Conservation (phyloP, 768 basidiomycete species). For the Aureoboletus auriporus region DNA sequence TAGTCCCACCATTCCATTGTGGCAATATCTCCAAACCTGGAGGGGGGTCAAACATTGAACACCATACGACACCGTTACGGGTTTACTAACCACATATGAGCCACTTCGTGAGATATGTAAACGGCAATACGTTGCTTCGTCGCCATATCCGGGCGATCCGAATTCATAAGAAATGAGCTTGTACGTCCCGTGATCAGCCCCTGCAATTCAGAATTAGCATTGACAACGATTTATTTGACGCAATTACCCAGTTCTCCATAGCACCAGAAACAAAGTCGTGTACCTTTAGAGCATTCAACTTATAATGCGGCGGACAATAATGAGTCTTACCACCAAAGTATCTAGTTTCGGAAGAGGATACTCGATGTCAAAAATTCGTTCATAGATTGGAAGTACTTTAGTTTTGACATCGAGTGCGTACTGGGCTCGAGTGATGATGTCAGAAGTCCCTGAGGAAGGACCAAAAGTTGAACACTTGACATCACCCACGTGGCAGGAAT, state of each 20-base stretch:
- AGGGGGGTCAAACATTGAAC: conserved; percentile 10
- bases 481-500: neutral
- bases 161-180: conserved; percentile 73
- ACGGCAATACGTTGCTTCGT: conserved; percentile 78
- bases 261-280: conserved; percentile 88
- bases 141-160: conserved; percentile 63
- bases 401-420: conserved; percentile 88
- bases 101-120: conserved; percentile 83
- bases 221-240: neutral
- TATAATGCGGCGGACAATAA: neutral
- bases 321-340: conserved; percentile 66
- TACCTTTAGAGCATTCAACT: conserved; percentile 38
- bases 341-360: conserved; percentile 95
- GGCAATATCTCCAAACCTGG: conserved; percentile 85
- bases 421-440: conserved; percentile 78
- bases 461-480: neutral
- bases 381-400: conserved; percentile 82
- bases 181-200: conserved; percentile 90
- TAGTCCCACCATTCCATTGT: conserved; percentile 95
- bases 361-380: conserved; percentile 86
- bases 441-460: conserved; percentile 57
- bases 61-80: neutral
- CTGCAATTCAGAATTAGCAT: conserved; percentile 25
- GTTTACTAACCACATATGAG: conserved; percentile 66
- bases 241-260: conserved; percentile 84